These are phyloP conservation scores for Galeopsis tetrahit DNA, from an alignment of 257 asterid species.

Conservation along the genomic window DNA sequence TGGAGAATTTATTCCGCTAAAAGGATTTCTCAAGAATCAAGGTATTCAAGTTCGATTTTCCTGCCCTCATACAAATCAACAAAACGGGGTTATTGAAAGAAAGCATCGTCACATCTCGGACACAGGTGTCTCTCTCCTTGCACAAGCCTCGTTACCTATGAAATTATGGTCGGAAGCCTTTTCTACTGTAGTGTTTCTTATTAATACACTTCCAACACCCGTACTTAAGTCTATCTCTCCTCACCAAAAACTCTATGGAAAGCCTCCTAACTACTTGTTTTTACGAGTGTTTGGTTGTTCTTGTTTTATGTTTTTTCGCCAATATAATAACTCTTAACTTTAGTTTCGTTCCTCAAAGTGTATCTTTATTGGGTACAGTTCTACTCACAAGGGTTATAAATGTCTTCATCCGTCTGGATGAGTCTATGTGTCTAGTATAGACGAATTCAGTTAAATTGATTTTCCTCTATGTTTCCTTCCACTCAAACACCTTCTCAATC, in stretches of 20 bases:
- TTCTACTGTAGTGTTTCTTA: neutral
- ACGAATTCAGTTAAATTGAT: too few species aligned
- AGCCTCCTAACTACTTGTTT: neutral
- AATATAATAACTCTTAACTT: neutral
- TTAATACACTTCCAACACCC: neutral
- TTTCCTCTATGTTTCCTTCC: too few species aligned
- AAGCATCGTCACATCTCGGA: neutral
- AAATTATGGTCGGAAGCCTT: neutral
- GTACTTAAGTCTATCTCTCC: neutral
- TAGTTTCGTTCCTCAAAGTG: neutral
- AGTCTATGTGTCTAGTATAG: too few species aligned
- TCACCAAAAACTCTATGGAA: neutral
- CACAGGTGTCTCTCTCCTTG: neutral
- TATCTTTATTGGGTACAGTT: too few species aligned
- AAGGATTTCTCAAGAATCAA: rapidly evolving
- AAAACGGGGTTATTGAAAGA: neutral
- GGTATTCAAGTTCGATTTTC: neutral
- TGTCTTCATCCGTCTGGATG: too few species aligned
- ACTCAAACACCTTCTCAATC: too few species aligned
- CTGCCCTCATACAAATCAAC: neutral
- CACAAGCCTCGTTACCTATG: neutral
- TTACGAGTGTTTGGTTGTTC: neutral
- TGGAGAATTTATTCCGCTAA: too few species aligned
- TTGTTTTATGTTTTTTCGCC: neutral
- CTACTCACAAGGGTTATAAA: too few species aligned